Conservation (phyloP, 768 basidiomycete species). For the Xerocomellus intermedius region DNA sequence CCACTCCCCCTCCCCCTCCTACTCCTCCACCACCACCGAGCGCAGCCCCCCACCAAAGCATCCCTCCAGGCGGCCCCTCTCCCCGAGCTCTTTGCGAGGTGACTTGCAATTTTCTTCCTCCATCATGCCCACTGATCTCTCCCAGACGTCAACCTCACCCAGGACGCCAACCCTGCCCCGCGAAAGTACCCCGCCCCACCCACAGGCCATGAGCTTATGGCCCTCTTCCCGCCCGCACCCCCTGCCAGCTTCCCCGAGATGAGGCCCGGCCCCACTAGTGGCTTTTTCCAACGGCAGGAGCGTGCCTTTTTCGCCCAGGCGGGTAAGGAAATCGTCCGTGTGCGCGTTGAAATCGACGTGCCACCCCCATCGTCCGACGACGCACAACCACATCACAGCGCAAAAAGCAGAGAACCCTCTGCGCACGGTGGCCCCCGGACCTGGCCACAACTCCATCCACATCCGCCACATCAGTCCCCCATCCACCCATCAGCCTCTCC, state of each 20-base stretch:
- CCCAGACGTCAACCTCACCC: constrained; percentile 64
- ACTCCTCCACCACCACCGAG: constrained; percentile 44
- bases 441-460: constrained; percentile 33
- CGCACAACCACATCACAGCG: constrained; percentile 13
- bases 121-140: constrained; percentile 14
- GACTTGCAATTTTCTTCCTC: neutral
- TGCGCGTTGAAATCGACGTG: constrained; percentile 68
- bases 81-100: constrained; percentile 66
- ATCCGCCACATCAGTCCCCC: constrained; percentile 31
- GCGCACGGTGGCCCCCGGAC: constrained; percentile 28
- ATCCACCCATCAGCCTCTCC: constrained; percentile 21
- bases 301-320: constrained; percentile 80
- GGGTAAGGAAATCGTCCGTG: constrained; percentile 74
- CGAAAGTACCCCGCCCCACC: constrained; percentile 73
- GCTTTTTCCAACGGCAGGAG: constrained; percentile 73
- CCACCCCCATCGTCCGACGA: constrained; percentile 22
- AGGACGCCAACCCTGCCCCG: constrained; percentile 45
- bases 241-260: constrained; percentile 56
- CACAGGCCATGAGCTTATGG: constrained; percentile 83
- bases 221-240: constrained; percentile 72
- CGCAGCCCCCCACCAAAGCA: constrained; percentile 37
- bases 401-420: constrained; percentile 27
- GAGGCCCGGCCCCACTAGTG: constrained; percentile 63
- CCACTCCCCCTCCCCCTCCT: no score
- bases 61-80: constrained; percentile 54